Conservation (phyloP, 305 asterid species). For the Fraxinus paxiana region DNA sequence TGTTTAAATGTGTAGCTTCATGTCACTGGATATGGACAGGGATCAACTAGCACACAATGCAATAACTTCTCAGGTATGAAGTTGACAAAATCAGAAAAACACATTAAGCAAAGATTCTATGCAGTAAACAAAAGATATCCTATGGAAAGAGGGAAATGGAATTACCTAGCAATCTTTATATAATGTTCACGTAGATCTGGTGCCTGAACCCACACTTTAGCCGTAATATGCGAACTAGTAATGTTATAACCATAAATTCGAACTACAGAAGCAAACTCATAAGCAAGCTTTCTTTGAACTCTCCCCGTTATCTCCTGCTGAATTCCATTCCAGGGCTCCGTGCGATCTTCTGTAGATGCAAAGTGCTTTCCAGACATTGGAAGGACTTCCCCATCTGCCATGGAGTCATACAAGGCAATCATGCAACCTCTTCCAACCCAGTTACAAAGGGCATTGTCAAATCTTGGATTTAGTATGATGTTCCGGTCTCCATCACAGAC, state of each 20-base stretch:
- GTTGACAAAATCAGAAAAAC: not conserved
- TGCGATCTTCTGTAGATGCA: slow-evolving; percentile 54
- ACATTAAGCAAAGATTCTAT: not conserved
- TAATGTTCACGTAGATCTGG: slow-evolving; percentile 59
- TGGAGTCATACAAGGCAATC: slow-evolving; percentile 48
- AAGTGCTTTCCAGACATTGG: slow-evolving; percentile 68
- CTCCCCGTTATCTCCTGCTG: slow-evolving; percentile 81
- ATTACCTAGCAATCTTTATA: slow-evolving; percentile 61
- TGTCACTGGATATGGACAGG: not conserved
- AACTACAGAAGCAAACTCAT: slow-evolving; percentile 59
- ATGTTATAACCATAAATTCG: slow-evolving; percentile 53
- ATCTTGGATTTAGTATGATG: slow-evolving; percentile 55
- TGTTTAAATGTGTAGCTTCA: not conserved
- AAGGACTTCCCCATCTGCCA: slow-evolving; percentile 53
- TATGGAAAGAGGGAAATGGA: not conserved
- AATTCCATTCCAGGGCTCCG: slow-evolving; percentile 69
- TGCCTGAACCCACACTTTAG: slow-evolving; percentile 55
- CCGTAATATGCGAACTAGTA: slow-evolving; percentile 41
- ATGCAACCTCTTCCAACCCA: slow-evolving; percentile 83
- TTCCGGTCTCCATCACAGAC: slow-evolving; percentile 36
- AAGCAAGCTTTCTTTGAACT: slow-evolving; percentile 62
- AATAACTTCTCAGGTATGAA: not conserved
- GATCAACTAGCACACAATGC: not conserved
- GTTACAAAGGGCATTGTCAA: slow-evolving; percentile 55
- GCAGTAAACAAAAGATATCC: not conserved